Conservation (phyloP, 2,329 filamentous ascomycete genomes). For the Apiospora marii region DNA sequence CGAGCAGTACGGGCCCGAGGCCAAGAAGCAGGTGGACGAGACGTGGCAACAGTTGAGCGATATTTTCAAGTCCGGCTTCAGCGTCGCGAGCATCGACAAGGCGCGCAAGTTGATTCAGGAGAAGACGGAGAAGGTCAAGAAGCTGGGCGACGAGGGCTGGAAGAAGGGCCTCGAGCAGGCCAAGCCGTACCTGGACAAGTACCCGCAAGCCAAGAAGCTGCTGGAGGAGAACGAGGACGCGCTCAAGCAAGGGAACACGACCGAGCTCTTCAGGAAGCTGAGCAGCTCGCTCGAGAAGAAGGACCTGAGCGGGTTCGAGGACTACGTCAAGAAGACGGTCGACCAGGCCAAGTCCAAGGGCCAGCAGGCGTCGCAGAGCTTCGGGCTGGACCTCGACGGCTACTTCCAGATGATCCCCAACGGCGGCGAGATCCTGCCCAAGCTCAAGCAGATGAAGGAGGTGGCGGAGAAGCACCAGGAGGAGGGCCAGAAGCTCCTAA, state of each 20-base stretch:
- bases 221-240: constrained; percentile 74
- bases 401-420: constrained; percentile 72
- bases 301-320: constrained; percentile 64
- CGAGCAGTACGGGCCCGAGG: constrained; percentile 75
- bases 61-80: constrained; percentile 68
- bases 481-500: constrained; percentile 73
- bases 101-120: constrained; percentile 71
- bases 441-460: constrained; percentile 70
- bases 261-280: constrained; percentile 69
- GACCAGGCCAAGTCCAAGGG: constrained; percentile 66
- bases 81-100: constrained; percentile 58
- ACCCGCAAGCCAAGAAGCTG: constrained; percentile 76
- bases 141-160: constrained; percentile 76
- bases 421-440: constrained; percentile 69
- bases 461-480: constrained; percentile 72
- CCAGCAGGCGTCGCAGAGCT: constrained; percentile 45
- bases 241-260: constrained; percentile 71
- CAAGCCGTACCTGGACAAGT: constrained; percentile 78
- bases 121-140: constrained; percentile 71
- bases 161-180: constrained; percentile 74
- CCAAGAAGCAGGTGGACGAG: constrained; percentile 77
- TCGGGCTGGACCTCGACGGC: constrained; percentile 58
- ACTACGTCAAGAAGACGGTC: constrained; percentile 65
- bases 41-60: constrained; percentile 73
- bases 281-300: constrained; percentile 69